Evolutionary conservation across 129 eudicot species (phyloP), one percentile per base, ranked within the genome.

Genomic region (Ambrosia artemisiifolia): DNA sequence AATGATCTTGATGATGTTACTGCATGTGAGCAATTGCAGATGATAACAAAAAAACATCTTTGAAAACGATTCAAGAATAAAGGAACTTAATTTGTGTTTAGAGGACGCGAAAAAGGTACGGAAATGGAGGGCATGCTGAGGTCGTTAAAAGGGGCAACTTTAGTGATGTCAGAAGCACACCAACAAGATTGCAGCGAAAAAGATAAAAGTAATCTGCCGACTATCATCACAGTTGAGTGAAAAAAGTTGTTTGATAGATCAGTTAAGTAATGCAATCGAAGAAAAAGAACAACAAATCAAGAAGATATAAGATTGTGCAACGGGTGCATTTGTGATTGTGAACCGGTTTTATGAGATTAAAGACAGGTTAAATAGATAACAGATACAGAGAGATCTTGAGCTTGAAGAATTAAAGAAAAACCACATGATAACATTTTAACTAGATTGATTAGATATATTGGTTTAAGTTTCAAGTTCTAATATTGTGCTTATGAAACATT

Each of bases 81-180:
- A 84, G 82, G 91, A 90, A 82, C 90, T 94, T 20, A 88, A 78
- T 35, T 43, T 28, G 30, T 84, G 85, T 67, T 79, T 94, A 50
- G 88, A 88, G 65, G 91, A 90, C 65, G 94, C 96, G 34, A 79
- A 79, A 79, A 64, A 73, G 85, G 82, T 75, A 81, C 73, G 75
- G 91, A 90, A 74, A 72, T 90, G 91, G 99, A 94, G 70, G 74
- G 72, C 75, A 88, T 86, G 99, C 64, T 95, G 70, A 88, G 85
- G 81, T 88, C 99, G 66, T 68, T 95, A 55, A 90, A 88, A 83
- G 96, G 96, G 51, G 99, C 99, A 38, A 82, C 91, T 71, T 69
- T 95, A 77, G 89, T 72, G 57, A 95, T 95, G 81, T 83, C 91
- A 14, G 99, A 95, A 78, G 85, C 91, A 6, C 99, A 90, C 77